Percentiles rank a stretch among this genome's conserved stretches.
phyloP scores from a whole-genome alignment of 768 basidiomycete genomes.

The Calocybe cyanea region DNA sequence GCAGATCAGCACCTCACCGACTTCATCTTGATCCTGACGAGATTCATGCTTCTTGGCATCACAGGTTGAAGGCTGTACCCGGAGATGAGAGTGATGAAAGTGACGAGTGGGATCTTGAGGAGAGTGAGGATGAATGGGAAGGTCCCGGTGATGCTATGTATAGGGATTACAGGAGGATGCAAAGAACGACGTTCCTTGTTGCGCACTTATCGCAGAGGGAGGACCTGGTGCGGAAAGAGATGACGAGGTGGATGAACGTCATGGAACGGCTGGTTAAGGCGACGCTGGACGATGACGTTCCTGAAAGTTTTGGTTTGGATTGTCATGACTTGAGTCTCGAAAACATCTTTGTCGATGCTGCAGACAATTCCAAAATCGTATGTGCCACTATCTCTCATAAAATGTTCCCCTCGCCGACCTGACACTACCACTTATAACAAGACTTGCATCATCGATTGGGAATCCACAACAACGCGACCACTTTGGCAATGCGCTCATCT shows the following conservation, averaged over 20 bases:
- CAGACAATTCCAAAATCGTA: slow-evolving; percentile 68
- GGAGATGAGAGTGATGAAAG: slow-evolving; percentile 74
- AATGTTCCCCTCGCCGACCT: slow-evolving; percentile 9
- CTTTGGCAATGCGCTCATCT: slow-evolving; percentile 84
- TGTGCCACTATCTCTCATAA: slow-evolving; percentile 26
- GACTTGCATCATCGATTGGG: slow-evolving; percentile 90
- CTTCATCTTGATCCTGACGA: slow-evolving; percentile 82
- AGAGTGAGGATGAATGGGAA: slow-evolving; percentile 80
- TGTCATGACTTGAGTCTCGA: slow-evolving; percentile 84
- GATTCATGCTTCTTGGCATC: slow-evolving; percentile 67
- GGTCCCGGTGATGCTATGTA: slow-evolving; percentile 78
- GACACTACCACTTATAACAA: slow-evolving; percentile 27
- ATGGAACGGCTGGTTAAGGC: slow-evolving; percentile 54
- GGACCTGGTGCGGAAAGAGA: slow-evolving; percentile 61
- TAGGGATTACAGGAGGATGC: slow-evolving; percentile 77
- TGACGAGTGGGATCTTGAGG: slow-evolving; percentile 75
- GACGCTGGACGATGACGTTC: slow-evolving; percentile 22
- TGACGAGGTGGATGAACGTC: slow-evolving; percentile 63
- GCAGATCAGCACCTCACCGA: slow-evolving; percentile 68
- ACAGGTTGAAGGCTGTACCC: slow-evolving; percentile 61
- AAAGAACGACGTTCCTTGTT: slow-evolving; percentile 74
- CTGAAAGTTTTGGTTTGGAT: slow-evolving; percentile 71
- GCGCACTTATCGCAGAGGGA: slow-evolving; percentile 67
- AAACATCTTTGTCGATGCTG: slow-evolving; percentile 77
- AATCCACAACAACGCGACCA: slow-evolving; percentile 84